phyloP scores from a whole-genome alignment of 2,329 filamentous ascomycete species.

The Exophiala xenobiotica region DNA sequence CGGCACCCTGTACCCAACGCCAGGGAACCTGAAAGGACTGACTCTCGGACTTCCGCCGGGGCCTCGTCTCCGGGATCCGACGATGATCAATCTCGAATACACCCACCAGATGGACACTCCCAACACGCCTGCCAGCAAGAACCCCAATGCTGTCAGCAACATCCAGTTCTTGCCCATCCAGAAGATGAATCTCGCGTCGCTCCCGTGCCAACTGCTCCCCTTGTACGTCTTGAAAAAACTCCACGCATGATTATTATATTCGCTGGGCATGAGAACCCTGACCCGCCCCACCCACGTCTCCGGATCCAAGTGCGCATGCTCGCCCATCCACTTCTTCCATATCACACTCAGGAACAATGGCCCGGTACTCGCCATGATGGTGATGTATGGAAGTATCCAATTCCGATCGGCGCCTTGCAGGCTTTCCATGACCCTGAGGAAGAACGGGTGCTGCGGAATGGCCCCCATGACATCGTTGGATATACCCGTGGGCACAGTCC shows the following conservation, averaged over 20 bases:
- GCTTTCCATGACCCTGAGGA: slow-evolving; percentile 65
- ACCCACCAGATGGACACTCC: slow-evolving; percentile 52
- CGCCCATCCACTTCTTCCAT: slow-evolving; percentile 70
- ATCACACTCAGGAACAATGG: slow-evolving; percentile 73
- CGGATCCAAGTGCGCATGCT: slow-evolving; percentile 41
- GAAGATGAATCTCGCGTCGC: slow-evolving; percentile 64
- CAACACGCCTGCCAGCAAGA: slow-evolving; percentile 48
- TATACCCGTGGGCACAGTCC: slow-evolving; percentile 73
- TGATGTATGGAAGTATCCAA: slow-evolving; percentile 71
- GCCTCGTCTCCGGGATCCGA: slow-evolving; percentile 31
- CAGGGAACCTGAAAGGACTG: slow-evolving; percentile 11
- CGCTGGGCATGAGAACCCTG: slow-evolving; percentile 66
- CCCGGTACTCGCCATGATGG: slow-evolving; percentile 76
- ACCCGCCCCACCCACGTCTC: slow-evolving; percentile 54
- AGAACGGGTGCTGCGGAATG: slow-evolving; percentile 71
- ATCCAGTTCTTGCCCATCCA: slow-evolving; percentile 62
- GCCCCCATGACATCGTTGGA: slow-evolving; percentile 79
- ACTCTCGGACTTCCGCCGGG: slow-evolving; percentile 15
- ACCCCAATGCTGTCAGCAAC: slow-evolving; percentile 54
- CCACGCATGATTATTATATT: slow-evolving; percentile 68
- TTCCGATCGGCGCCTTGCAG: slow-evolving; percentile 67
- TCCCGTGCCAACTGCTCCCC: slow-evolving; percentile 65
- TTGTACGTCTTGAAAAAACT: slow-evolving; percentile 69
- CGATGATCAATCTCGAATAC: slow-evolving; percentile 48
- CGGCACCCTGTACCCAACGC: slow-evolving; percentile 13